Base-by-base conservation (phyloP, 352 stramenopile genomes). In the Globisporangium barbulae region DNA sequence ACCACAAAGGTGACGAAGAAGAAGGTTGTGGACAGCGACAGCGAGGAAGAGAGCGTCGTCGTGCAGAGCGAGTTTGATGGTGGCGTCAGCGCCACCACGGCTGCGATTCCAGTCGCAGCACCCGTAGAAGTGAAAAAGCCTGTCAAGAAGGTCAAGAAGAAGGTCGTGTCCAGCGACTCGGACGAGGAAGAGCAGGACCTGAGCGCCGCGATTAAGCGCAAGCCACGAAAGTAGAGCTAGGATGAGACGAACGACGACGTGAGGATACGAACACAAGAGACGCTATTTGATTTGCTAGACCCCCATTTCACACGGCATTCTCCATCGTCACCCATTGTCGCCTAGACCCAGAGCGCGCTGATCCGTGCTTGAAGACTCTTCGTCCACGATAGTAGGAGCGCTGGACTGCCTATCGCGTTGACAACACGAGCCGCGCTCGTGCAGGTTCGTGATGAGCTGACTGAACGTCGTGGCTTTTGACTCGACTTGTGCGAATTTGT, bases 191-290 rank as follows among this genome's bases (percentile, higher is more conserved):
- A 83, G 28, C 75, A 88, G 59, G 81, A 94, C 61, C 61, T 94
- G 59, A 83, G 73, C 56, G 77, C 81, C 6, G 85, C 85, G 45
- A 79, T 94, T 57, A 94, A 91, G 73, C 79, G 76, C 68, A 93
- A 93, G 63, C 60, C 60, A 12, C 60, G 53, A 30, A 71, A 71
- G 54, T 68, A 52, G 19, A 28, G 33, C 52, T n/a, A n/a, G 19
- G 17, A 58, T 28, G n/a, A 59, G 30, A 54, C 25, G 33, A 42
- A 31, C 37, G 5, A 22, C 21, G 48, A 64, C 10, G 15, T 33
- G 33, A 62, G 41, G n/a, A 52, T 13, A 52, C 7, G 21, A 52
- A 30, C 6, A 15, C 45, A 52, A 30, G 42, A 48, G 42, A 48
- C n/a, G 45, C 45, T 52, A 52, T 52, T 52, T 58, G 33, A 42